A percentile compares a stretch with the other conserved stretches of the same genome.
Conservation (phyloP, 2,329 filamentous ascomycete genomes). For the Paecilomyces variotii region DNA sequence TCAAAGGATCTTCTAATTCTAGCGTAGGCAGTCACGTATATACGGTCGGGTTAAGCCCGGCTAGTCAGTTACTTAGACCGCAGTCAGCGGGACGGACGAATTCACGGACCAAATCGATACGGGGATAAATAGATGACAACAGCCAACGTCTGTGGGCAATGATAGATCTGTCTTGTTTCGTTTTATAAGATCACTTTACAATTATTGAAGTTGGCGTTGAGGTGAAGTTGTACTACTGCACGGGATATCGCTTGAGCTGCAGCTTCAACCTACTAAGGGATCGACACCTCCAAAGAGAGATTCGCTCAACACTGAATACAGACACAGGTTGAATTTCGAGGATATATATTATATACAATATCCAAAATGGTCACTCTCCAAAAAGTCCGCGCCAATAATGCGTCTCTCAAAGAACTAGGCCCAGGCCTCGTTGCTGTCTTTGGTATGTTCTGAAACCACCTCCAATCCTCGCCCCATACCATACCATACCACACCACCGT, state of each 20-base stretch:
- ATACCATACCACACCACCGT: no score
- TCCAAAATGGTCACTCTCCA: constrained; percentile 5
- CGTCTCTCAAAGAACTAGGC: constrained; percentile 5
- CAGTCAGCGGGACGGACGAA: neutral
- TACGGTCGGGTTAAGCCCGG: neutral
- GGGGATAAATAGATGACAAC: neutral
- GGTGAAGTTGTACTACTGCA: neutral
- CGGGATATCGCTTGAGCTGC: neutral
- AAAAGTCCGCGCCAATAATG: constrained; percentile 5
- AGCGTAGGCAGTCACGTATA: neutral
- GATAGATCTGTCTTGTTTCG: neutral
- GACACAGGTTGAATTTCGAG: neutral
- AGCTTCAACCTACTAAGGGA: neutral
- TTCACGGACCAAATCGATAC: neutral
- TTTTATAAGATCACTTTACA: neutral
- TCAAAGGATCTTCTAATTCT: no score
- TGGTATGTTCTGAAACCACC: constrained; percentile 1
- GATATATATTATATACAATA: neutral
- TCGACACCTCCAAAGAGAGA: neutral
- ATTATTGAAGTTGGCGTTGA: neutral
- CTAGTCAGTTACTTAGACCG: neutral
- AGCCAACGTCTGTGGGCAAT: neutral
- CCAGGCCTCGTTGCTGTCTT: constrained; percentile 8
- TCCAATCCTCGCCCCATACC: neutral
- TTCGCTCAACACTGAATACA: neutral